These are phyloP conservation scores for Cytospora paraplurivora DNA, from an alignment of 2,329 filamentous ascomycete genomes.

Conservation along the genomic window DNA sequence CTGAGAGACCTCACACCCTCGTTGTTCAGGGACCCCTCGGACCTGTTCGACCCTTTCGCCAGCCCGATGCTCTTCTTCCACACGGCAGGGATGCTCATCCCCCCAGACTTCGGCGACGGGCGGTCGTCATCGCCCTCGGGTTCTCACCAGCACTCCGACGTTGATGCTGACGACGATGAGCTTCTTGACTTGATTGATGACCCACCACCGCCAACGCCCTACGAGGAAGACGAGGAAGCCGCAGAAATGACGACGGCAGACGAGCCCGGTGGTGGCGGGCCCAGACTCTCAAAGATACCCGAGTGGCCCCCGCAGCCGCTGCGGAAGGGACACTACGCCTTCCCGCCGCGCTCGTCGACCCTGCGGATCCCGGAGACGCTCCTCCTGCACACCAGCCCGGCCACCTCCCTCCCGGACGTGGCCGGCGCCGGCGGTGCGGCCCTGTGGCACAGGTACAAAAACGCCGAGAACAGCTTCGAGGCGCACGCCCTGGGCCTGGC, in stretches of 20 bases:
- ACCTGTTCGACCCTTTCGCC: constrained; percentile 62
- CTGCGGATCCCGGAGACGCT: constrained; percentile 53
- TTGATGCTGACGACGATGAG: constrained; percentile 8
- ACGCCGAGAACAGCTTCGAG: constrained; percentile 46
- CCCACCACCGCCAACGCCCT: constrained; percentile 7
- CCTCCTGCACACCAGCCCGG: constrained; percentile 47
- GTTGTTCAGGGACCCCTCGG: constrained; percentile 52
- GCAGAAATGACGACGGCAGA: background rate
- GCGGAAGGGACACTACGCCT: constrained; percentile 48
- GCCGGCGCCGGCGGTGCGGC: constrained; percentile 23
- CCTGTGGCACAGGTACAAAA: constrained; percentile 24
- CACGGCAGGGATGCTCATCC: constrained; percentile 50
- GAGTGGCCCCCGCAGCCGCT: constrained; percentile 34
- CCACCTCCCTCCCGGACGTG: constrained; percentile 26
- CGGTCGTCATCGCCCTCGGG: background rate
- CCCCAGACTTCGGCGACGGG: constrained; percentile 44
- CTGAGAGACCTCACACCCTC: constrained; percentile 37
- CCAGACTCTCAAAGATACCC: background rate
- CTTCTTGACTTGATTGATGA: constrained; percentile 20
- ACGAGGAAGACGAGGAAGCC: constrained; percentile 12
- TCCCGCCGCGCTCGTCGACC: constrained; percentile 50
- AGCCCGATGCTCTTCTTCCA: constrained; percentile 62
- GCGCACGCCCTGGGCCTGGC: constrained; percentile 52
- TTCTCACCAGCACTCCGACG: background rate
- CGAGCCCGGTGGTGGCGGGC: constrained; percentile 2